Evolutionary conservation across 352 stramenopile genomes (phyloP).

Genomic region (Phytophthora foliorum): DNA sequence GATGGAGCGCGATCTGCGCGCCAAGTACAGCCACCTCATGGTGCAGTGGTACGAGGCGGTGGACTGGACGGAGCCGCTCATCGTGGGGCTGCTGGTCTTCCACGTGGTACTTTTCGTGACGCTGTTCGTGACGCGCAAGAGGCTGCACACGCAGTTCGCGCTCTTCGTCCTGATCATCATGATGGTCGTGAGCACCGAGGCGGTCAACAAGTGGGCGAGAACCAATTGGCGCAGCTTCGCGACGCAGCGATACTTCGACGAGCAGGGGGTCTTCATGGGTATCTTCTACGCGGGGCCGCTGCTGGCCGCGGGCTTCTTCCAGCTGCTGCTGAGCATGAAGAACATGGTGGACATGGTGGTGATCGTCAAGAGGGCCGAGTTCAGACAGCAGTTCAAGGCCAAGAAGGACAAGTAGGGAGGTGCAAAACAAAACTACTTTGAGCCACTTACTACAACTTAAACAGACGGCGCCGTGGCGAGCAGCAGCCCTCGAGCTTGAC

Average conservation of each 20-base stretch:
- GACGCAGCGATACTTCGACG: conserved; percentile 89
- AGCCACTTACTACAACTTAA: conserved; percentile 37
- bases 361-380: conserved; percentile 78
- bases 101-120: conserved; percentile 64
- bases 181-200: conserved; percentile 66
- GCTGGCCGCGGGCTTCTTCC: conserved; percentile 80
- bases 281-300: conserved; percentile 86
- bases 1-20: conserved; percentile 73
- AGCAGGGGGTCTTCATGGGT: conserved; percentile 82
- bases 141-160: conserved; percentile 60
- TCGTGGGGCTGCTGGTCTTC: conserved; percentile 64
- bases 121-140: conserved; percentile 68
- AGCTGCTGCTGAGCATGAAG: conserved; percentile 84
- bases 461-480: conserved; percentile 19
- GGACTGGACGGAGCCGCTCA: conserved; percentile 81
- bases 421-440: conserved; percentile 37
- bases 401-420: conserved; percentile 59
- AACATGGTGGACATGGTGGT: conserved; percentile 85
- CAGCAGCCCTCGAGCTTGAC: conserved; percentile 3
- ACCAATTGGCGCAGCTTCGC: conserved; percentile 71
- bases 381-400: conserved; percentile 55
- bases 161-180: conserved; percentile 77
- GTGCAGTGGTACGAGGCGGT: conserved; percentile 86
- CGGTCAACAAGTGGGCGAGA: conserved; percentile 70
- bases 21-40: conserved; percentile 82